phyloP scores from a whole-genome alignment of 1,284 basidiomycete species.

The Blastosporella zonata region DNA sequence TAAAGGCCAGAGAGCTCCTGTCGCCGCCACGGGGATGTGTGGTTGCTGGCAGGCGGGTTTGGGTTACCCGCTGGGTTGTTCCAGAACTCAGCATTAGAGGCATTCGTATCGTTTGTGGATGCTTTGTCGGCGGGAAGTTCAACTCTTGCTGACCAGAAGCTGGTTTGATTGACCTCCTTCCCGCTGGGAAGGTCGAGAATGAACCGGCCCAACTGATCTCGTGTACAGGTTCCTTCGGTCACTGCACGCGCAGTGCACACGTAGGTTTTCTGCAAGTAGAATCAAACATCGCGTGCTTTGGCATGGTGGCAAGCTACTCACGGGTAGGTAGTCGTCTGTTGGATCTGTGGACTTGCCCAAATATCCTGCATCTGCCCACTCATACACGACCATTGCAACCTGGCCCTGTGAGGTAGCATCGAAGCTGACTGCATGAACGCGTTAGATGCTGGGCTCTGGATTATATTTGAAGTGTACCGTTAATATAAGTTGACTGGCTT shows the following conservation, averaged over 20 bases:
- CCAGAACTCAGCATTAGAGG: slow-evolving; percentile 44
- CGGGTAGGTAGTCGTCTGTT: slow-evolving; percentile 61
- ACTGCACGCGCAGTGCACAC: slow-evolving; percentile 83
- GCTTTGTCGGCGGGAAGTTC: slow-evolving; percentile 44
- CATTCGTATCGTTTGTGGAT: slow-evolving; percentile 9
- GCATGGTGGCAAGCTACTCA: slow-evolving; percentile 38
- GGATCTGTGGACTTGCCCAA: slow-evolving; percentile 72
- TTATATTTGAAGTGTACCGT: slow-evolving; percentile 48
- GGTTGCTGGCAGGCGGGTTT: slow-evolving; percentile 42
- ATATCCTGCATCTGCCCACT: slow-evolving; percentile 86
- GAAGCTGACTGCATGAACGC: slow-evolving; percentile 67
- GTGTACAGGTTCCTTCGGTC: slow-evolving; percentile 66
- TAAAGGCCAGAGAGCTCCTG: slow-evolving; percentile 47
- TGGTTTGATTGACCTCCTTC: slow-evolving; percentile 64
- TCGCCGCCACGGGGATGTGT: slow-evolving; percentile 47
- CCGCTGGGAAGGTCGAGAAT: slow-evolving; percentile 72
- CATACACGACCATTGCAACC: slow-evolving; percentile 92
- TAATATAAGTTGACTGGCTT: slow-evolving; percentile 75
- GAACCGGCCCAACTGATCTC: slow-evolving; percentile 75
- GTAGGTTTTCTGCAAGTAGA: slow-evolving; percentile 76
- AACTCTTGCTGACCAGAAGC: slow-evolving; percentile 75
- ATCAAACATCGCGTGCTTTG: not conserved
- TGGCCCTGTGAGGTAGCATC: slow-evolving; percentile 81
- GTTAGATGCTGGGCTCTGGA: slow-evolving; percentile 7
- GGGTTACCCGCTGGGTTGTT: slow-evolving; percentile 60